Conservation (phyloP, 1,139 yeast species). For the Candida freyschussii region DNA sequence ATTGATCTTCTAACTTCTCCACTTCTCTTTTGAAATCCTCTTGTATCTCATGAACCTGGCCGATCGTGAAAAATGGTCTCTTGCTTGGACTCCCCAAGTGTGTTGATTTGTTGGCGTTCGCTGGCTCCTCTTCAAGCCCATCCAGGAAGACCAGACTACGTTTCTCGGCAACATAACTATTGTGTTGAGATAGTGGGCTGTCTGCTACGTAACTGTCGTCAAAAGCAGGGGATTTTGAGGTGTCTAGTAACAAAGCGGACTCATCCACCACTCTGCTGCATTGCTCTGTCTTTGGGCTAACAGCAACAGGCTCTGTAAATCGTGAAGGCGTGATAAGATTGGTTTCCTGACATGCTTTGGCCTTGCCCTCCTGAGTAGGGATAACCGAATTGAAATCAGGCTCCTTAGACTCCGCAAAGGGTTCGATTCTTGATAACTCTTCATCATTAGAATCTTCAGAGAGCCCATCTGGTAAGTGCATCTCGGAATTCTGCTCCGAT, state of each 20-base stretch:
- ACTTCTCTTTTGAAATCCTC: constrained; percentile 52
- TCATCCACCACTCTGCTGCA: constrained; percentile 29
- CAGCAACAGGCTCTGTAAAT: constrained; percentile 40
- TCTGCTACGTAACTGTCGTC: constrained; percentile 20
- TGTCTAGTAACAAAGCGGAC: constrained; percentile 22
- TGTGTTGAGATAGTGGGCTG: constrained; percentile 22
- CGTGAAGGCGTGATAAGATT: constrained; percentile 36
- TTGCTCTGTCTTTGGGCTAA: constrained; percentile 39
- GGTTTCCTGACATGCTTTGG: constrained; percentile 4
- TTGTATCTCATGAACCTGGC: constrained; percentile 48
- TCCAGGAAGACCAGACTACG: not conserved
- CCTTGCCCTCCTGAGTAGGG: constrained; percentile 11
- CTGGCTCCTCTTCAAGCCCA: constrained; percentile 3
- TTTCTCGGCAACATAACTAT: constrained; percentile 1
- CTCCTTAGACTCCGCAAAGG: constrained; percentile 6
- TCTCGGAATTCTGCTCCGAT: not conserved
- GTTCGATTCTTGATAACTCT: constrained; percentile 25
- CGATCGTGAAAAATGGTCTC: constrained; percentile 26
- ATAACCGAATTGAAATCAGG: constrained; percentile 2
- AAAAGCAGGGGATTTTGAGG: constrained; percentile 23
- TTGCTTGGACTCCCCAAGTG: constrained; percentile 19
- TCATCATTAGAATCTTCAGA: constrained; percentile 13
- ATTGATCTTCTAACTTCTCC: constrained; percentile 45
- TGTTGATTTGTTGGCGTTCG: constrained; percentile 11
- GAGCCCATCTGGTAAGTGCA: not conserved